These are phyloP conservation scores for Lablab purpureus DNA, from an alignment of 306 rosid genomes.

Conservation along the genomic window DNA sequence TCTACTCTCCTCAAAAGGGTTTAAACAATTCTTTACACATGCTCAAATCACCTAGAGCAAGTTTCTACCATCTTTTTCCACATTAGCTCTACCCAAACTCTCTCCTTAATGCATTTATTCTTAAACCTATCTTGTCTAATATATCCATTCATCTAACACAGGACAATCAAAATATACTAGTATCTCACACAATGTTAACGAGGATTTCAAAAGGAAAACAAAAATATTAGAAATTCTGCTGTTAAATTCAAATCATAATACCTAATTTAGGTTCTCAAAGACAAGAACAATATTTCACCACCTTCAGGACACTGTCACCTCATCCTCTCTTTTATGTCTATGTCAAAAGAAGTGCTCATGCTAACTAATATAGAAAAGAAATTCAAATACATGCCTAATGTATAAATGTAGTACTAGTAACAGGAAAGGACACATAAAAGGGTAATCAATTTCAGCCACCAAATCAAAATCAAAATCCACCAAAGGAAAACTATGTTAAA, in stretches of 20 bases:
- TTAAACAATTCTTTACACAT: not conserved
- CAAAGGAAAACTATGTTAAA: not conserved
- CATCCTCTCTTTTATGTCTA: not conserved
- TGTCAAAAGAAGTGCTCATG: not conserved
- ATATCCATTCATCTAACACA: not conserved
- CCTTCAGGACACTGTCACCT: not conserved
- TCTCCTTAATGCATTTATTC: not conserved
- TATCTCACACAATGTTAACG: no score
- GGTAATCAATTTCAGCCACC: not conserved
- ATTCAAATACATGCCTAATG: not conserved
- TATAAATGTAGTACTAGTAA: not conserved
- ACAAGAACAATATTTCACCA: not conserved
- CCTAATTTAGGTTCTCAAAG: not conserved
- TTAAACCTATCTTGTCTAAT: not conserved
- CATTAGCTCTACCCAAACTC: not conserved
- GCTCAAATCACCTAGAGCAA: not conserved
- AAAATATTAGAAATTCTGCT: not conserved
- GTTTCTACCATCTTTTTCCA: not conserved
- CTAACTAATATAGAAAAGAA: not conserved
- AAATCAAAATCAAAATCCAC: slow-evolving; percentile 2
- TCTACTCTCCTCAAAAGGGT: not conserved
- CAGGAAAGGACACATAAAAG: not conserved
- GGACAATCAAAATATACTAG: no score
- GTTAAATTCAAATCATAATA: not conserved
- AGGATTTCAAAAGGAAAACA: not conserved